Conservation (phyloP, 2,329 filamentous ascomycete species). For the Ophiostoma triangulosporum region DNA sequence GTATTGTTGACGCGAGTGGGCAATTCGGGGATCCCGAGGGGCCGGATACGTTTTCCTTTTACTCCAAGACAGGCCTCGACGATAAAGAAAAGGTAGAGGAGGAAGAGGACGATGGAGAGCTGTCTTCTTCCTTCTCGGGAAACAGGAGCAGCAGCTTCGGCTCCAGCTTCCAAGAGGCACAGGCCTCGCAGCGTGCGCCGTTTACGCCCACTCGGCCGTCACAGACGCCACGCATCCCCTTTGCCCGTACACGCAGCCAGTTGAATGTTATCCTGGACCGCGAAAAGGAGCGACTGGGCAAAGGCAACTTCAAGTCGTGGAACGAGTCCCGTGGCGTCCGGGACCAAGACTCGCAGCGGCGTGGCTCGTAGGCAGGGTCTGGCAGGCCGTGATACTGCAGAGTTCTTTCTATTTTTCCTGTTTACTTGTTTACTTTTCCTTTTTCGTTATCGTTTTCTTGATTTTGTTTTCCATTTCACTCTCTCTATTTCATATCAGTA, state of each 20-base stretch:
- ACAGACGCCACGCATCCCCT: conserved; percentile 29
- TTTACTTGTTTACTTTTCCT: background rate
- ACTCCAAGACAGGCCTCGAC: conserved; percentile 5
- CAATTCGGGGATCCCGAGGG: conserved; percentile 10
- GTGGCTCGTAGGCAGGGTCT: background rate
- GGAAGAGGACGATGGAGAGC: background rate
- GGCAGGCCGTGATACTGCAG: background rate
- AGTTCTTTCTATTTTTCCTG: background rate
- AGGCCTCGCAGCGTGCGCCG: conserved; percentile 21
- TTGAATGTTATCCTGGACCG: conserved; percentile 43
- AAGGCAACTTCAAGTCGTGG: conserved; percentile 10
- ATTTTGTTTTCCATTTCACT: too few relatives aligned
- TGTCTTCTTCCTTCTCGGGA: background rate
- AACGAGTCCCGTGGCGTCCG: conserved; percentile 1
- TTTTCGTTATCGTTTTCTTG: background rate
- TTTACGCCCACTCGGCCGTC: conserved; percentile 38
- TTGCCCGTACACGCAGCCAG: conserved; percentile 48
- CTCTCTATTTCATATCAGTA: too few relatives aligned
- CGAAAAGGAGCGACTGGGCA: conserved; percentile 31
- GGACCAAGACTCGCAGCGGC: background rate
- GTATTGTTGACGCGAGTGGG: conserved; percentile 7
- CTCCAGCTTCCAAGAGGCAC: conserved; percentile 15
- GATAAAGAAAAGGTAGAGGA: conserved; percentile 1
- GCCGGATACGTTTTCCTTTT: conserved; percentile 9
- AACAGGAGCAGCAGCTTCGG: conserved; percentile 2